These are phyloP conservation scores for barrel medic (Medicago truncatula) DNA, from an alignment of 306 rosid genomes.

Conservation along the genomic window MtrunA17r5.0-ANR NC_053044.1:51068501-51069000, in stretches of 20 bases:
- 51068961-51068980: slow-evolving; percentile 25
- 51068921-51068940: slow-evolving; percentile 21
- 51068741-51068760: not conserved
- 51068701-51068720: not conserved
- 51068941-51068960: slow-evolving; percentile 9
- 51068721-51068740: slow-evolving; percentile 16
- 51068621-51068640: not conserved
- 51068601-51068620: not conserved
- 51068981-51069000: slow-evolving; percentile 11
- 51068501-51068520: too few species aligned
- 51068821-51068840: not conserved
- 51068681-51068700: slow-evolving; percentile 16
- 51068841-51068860: not conserved
- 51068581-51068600: slow-evolving; percentile 5
- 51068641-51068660: slow-evolving; percentile 9
- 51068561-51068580: not conserved
- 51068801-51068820: not conserved
- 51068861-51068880: not conserved
- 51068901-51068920: not conserved
- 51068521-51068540: too few species aligned
- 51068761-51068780: not conserved
- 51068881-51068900: slow-evolving; percentile 6
- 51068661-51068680: not conserved
- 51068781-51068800: not conserved
- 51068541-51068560: not conserved